These are phyloP conservation scores for Tolypocladium ophioglossoides DNA, from an alignment of 2,329 filamentous ascomycete genomes.

Conservation along the genomic window DNA sequence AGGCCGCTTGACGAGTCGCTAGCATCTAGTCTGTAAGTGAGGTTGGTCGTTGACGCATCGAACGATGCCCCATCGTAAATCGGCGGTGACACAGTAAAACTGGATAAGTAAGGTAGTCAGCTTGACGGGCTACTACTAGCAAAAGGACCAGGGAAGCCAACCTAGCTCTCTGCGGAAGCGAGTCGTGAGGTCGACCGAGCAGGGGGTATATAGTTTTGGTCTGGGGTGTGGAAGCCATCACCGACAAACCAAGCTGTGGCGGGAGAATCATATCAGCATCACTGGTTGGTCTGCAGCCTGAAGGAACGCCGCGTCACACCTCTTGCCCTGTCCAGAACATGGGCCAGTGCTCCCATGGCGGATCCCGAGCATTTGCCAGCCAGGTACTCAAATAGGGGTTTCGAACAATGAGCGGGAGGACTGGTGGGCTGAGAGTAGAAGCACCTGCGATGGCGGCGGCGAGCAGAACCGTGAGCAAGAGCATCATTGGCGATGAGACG, in stretches of 20 bases:
- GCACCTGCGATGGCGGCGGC: slow-evolving; percentile 21
- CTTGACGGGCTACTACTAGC: background rate
- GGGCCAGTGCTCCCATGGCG: slow-evolving; percentile 76
- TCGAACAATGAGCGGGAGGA: slow-evolving; percentile 46
- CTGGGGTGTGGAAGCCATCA: slow-evolving; percentile 35
- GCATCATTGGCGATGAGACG: background rate
- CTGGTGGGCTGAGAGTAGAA: slow-evolving; percentile 43
- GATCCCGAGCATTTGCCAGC: slow-evolving; percentile 56
- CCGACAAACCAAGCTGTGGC: slow-evolving; percentile 34
- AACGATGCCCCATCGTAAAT: slow-evolving; percentile 33
- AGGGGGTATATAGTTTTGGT: slow-evolving; percentile 35
- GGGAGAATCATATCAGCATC: slow-evolving; percentile 2
- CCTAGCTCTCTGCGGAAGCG: slow-evolving; percentile 20
- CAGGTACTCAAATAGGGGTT: slow-evolving; percentile 52
- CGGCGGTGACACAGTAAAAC: slow-evolving; percentile 29
- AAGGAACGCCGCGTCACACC: slow-evolving; percentile 20
- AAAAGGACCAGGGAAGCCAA: slow-evolving; percentile 7
- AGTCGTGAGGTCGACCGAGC: slow-evolving; percentile 40
- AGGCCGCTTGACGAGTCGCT: slow-evolving; percentile 13
- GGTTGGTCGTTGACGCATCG: slow-evolving; percentile 38
- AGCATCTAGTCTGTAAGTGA: slow-evolving; percentile 32
- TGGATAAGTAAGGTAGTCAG: background rate
- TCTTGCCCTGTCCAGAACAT: slow-evolving; percentile 72
- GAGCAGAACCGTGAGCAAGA: background rate
- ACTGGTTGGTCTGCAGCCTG: background rate